Base-by-base conservation (phyloP, 805 yeast genomes). In the Sugiyamaella qingdaonensis region DNA sequence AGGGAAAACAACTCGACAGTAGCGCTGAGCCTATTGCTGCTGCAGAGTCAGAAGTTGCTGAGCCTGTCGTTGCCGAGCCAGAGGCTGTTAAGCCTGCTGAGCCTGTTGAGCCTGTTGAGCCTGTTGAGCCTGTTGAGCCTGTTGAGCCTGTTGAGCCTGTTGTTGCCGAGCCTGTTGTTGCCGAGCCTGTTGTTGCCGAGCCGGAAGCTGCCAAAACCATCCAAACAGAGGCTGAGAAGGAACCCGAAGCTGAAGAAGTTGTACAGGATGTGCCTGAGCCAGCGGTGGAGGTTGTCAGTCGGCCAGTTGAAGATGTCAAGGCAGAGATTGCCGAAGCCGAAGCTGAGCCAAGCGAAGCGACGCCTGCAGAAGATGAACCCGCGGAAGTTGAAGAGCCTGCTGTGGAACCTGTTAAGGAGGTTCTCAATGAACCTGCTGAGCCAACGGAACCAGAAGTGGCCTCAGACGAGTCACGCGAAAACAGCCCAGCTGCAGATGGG, bases 131-230 rank as follows among this genome's bases (percentile, higher is more conserved):
- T n/a, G n/a, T n/a, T n/a, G n/a, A 4, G 2, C 41, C 14, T 11
- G 29, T 14, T 27, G 21, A 24, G 44, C 24, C 44, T n/a, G n/a
- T n/a, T n/a, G n/a, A n/a, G n/a, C 18, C 49, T 7, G 51, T 44
- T 18, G 48, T 33, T 43, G 55, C 46, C 18, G 51, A 35, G 27
- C 27, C 55, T 16, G 44, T 37, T 29, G 54, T 50, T 29, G 50
- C 2, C 3, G 51, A 50, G 52, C 27, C 19, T 10, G 45, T 10
- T 35, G 46, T 42, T 37, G 42, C 18, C 10, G 50, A 43, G 48
- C 42, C 54, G 7, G 39, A 18, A 13, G 45, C 54, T 44, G 43
- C 39, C 19, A 54, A 54, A 27, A 42, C 54, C 32, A 41, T 33
- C 1, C 37, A 14, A 11, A 36, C 44, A 18, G 21, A 7, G 14